Evolutionary conservation across 768 basidiomycete species (phyloP), one percentile per base, ranked within the genome.

Genomic region (Kwoniella sp.): DNA sequence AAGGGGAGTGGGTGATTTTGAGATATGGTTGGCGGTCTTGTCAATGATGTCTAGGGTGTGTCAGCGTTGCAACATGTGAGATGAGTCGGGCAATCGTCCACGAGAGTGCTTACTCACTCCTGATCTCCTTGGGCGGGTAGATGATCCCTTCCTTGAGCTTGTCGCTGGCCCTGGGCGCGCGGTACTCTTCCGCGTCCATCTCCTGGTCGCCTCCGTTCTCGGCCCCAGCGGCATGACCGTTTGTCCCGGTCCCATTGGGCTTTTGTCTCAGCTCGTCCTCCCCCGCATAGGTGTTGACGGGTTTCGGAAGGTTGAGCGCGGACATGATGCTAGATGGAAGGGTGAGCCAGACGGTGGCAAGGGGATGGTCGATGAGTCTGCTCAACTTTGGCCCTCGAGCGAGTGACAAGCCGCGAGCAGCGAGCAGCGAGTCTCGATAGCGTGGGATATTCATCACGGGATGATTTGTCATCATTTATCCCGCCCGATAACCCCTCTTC

Each of bases 41-140:
- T 98, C 95, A 59, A 98, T 91, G 57, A 98, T 89, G 51, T 85
- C 89, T 92, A n/a, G n/a, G n/a, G n/a, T n/a, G n/a, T n/a, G 29
- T 12, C 11, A 42, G 25, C 34, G 19, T 5, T 25, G 23, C 34
- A 36, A 58, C 28, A 45, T 26, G 43, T 62, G 15, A 63, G 64
- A 29, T 39, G 9, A 20, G n/a, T 26, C 25, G 31, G 8, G 20
- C 32, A 29, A 34, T 31, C 12, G 3, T 46, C 28, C 6, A 45
- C 39, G 25, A 19, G 41, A 22, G 27, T 31, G 42, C 20, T 3
- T 28, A 77, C 84, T 74, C 62, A 84, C 90, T 85, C 79, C 93
- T 89, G 66, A 96, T 91, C 73, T 93, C 92, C 31, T 89, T 90
- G 1, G 93, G 90, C 58, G 93, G 93, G 22, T 92, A 84, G 76